Conservation (phyloP, 495 filamentous ascomycete species). For the Trichocladium uniseriatum region DNA sequence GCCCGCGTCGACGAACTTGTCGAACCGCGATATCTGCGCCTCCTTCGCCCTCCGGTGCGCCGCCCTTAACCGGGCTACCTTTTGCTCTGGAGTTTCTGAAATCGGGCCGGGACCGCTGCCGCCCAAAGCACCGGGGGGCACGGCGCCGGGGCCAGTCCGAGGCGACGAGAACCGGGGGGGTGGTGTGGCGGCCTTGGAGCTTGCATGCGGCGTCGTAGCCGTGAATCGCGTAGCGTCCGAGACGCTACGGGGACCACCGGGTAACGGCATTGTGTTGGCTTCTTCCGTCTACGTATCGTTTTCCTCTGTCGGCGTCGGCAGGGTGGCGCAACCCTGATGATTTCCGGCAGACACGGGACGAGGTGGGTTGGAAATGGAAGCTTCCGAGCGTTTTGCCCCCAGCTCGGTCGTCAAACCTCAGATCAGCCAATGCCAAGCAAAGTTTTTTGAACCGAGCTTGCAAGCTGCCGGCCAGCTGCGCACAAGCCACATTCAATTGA, state of each 20-base stretch:
- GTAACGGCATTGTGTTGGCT: slow-evolving; percentile 13
- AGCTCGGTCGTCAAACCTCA: slow-evolving; percentile 14
- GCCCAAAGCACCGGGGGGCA: not conserved
- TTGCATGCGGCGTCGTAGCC: slow-evolving; percentile 78
- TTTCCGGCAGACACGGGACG: not conserved
- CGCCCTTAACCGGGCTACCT: slow-evolving; percentile 76
- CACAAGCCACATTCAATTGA: slow-evolving; percentile 6
- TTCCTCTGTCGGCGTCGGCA: not conserved
- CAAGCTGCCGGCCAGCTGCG: not conserved
- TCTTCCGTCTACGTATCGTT: not conserved
- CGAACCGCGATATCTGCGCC: slow-evolving; percentile 56
- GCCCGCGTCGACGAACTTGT: slow-evolving; percentile 58
- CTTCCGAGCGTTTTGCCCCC: slow-evolving; percentile 7
- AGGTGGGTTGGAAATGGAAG: not conserved
- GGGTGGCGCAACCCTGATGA: not conserved
- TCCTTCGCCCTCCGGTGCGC: slow-evolving; percentile 62
- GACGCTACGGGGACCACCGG: slow-evolving; percentile 69
- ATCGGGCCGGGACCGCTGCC: slow-evolving; percentile 10
- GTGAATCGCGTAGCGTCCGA: slow-evolving; percentile 95
- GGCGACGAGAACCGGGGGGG: not conserved
- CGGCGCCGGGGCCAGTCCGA: not conserved
- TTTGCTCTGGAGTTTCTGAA: slow-evolving; percentile 80
- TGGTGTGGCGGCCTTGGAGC: slow-evolving; percentile 52
- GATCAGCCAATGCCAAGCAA: slow-evolving; percentile 22
- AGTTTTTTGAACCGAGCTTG: slow-evolving; percentile 16